Conservation (phyloP, 228 moss, liverwort and hornwort genomes). For the Sphagnum magellanicum region DNA sequence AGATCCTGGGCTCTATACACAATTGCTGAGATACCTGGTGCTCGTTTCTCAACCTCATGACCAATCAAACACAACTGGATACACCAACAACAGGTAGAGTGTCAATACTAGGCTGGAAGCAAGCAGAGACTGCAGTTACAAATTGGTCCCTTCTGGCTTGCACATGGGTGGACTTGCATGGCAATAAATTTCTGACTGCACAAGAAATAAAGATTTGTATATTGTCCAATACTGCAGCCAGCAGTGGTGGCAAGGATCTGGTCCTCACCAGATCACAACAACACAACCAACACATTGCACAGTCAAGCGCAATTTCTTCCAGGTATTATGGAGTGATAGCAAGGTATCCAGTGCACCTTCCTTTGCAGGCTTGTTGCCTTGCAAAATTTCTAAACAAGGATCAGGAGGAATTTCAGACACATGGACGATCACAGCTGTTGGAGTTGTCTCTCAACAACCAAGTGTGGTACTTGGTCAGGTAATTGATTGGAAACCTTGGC, state of each 20-base stretch:
- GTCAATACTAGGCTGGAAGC: neutral
- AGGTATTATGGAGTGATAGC: neutral
- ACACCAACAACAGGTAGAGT: neutral
- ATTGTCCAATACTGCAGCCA: too few relatives aligned
- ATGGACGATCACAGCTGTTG: too few relatives aligned
- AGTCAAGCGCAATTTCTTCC: neutral
- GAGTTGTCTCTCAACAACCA: too few relatives aligned
- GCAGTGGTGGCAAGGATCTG: too few relatives aligned
- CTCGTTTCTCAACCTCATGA: slow-evolving; percentile 31
- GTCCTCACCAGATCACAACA: too few relatives aligned
- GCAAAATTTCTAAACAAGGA: neutral
- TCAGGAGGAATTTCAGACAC: neutral
- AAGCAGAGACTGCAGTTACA: too few relatives aligned
- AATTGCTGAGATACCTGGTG: slow-evolving; percentile 47
- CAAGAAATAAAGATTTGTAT: too few relatives aligned
- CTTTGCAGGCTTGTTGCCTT: neutral
- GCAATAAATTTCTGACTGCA: too few relatives aligned
- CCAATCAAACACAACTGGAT: slow-evolving; percentile 61
- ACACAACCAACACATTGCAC: too few relatives aligned
- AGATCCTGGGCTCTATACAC: slow-evolving; percentile 28
- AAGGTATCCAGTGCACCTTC: neutral
- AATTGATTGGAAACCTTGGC: neutral
- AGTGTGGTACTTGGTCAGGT: neutral
- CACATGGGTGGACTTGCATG: too few relatives aligned
- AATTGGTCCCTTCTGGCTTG: too few relatives aligned